Evolutionary conservation across 1,139 yeast species (phyloP).

Genomic region (Pichia sp.): DNA sequence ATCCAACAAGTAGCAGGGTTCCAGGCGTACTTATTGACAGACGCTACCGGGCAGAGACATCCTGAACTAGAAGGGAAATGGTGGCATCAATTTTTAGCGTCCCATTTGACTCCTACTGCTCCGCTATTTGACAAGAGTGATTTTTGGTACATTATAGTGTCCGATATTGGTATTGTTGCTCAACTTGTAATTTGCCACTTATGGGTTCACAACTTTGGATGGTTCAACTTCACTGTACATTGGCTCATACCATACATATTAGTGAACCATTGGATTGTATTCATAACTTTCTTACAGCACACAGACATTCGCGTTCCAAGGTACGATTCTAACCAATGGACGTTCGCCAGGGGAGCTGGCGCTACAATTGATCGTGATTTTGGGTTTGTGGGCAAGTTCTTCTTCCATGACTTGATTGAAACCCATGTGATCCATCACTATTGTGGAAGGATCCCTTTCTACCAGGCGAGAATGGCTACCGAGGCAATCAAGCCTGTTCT

Average conservation of each 20-base stretch:
- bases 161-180: conserved; percentile 63
- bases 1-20: conserved; percentile 76
- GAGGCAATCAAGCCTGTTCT: conserved; percentile 72
- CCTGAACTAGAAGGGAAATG: conserved; percentile 30
- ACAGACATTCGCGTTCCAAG: conserved; percentile 78
- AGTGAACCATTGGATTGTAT: conserved; percentile 88
- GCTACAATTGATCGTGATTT: conserved; percentile 81
- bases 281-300: conserved; percentile 80
- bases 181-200: conserved; percentile 51
- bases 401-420: conserved; percentile 85
- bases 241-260: conserved; percentile 74
- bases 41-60: conserved; percentile 73
- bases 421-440: conserved; percentile 86
- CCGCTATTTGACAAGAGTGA: conserved; percentile 68
- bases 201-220: conserved; percentile 59
- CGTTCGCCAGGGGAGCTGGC: conserved; percentile 83
- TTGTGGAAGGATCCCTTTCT: conserved; percentile 79
- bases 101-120: conserved; percentile 66
- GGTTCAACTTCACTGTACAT: conserved; percentile 55
- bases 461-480: conserved; percentile 76
- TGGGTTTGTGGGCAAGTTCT: conserved; percentile 72
- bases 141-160: conserved; percentile 59
- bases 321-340: conserved; percentile 70
- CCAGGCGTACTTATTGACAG: conserved; percentile 54
- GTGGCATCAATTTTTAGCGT: conserved; percentile 39